Evolutionary conservation across 805 yeast genomes (phyloP), one percentile per base, ranked within the genome.

Genomic region (Kluyveromyces dobzhanskii): DNA sequence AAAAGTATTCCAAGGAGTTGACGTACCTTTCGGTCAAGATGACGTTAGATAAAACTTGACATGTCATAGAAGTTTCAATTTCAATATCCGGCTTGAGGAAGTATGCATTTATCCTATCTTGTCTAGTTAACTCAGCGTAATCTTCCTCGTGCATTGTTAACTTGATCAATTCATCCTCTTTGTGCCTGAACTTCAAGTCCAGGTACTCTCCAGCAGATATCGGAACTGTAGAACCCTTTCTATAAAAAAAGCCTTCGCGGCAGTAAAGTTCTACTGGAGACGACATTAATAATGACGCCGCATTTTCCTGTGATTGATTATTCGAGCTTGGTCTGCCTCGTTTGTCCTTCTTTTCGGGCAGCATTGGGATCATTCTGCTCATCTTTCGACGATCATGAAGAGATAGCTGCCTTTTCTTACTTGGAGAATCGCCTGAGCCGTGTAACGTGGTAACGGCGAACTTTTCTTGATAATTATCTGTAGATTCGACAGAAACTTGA

Each of bases 11-110:
- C 25, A 59, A 42, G 11, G 59, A 53, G 35, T 59, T 59, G 19
- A 59, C 61, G 41, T 58, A 59, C 31, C 48, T 53, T 42, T 59
- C 63, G 2, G 63, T 59, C 28, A 59, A 39, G 1, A 55, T 56
- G 2, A 54, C 56, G 13, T 49, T 47, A 31, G 55, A 46, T 31
- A 59, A 38, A 7, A 58, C 45, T 12, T 44, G 35, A 39, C 48
- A 54, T 0, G 62, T 54, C 16, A 47, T 29, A 21, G 51, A 56
- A 1, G 62, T 51, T 39, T 59, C 64, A 7, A 32, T 26, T 16
- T 54, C 56, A 19, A 58, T 49, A 12, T 48, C 56, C 4, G 53
- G 53, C 34, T 50, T 53, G 17, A 59, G 44, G 19, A 47, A 46
- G 36, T 57, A 57, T 1, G 60, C 54, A 38, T 57, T 57, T 42